These are phyloP conservation scores for Dioscorea dumetorum DNA, from an alignment of 106 monocot genomes.

Conservation along the genomic window DNA sequence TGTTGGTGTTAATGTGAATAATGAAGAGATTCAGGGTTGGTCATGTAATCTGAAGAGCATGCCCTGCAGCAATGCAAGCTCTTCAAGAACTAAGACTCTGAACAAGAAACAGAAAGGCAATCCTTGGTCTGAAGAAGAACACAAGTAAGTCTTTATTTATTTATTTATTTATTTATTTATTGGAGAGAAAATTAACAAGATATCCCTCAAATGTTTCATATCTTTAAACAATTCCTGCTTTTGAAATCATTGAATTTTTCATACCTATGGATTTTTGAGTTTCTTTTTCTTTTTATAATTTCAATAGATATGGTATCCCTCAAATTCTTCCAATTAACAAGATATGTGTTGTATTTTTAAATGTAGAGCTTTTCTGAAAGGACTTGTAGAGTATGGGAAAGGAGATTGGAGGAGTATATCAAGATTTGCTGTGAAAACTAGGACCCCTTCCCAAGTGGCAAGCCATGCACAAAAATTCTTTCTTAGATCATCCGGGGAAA, in stretches of 20 bases:
- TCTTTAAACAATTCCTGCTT: no score
- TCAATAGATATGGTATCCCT: no score
- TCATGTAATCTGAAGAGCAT: background rate
- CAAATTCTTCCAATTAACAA: no score
- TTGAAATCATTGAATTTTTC: no score
- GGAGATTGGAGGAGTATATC: background rate
- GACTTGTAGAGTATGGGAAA: background rate
- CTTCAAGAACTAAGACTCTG: background rate
- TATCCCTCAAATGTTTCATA: no score
- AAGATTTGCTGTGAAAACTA: background rate
- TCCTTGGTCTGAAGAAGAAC: constrained; percentile 8
- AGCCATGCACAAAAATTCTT: background rate
- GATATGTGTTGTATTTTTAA: background rate
- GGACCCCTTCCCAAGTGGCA: no score
- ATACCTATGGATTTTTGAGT: no score
- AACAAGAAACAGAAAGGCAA: background rate
- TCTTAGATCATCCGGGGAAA: background rate
- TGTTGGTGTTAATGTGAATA: no score
- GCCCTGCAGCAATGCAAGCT: background rate
- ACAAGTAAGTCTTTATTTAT: background rate
- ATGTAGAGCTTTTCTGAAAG: background rate
- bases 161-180: background rate
- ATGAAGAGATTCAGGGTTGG: background rate
- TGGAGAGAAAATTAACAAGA: no score
- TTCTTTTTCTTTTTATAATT: no score